Conservation (phyloP, 441 rosid species). For the Gossypium davidsonii region DNA sequence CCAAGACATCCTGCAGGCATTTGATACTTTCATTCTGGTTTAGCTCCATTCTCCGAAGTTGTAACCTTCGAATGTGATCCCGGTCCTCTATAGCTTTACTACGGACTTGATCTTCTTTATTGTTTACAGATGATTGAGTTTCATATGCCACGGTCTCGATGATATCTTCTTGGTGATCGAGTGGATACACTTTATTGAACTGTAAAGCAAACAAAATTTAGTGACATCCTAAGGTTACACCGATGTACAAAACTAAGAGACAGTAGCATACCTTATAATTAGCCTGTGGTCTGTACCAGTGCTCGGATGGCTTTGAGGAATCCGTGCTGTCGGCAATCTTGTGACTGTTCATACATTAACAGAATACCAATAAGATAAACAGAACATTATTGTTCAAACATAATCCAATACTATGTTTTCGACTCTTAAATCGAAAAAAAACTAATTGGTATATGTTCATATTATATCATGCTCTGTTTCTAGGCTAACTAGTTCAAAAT, state of each 20-base stretch:
- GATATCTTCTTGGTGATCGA: constrained; percentile 30
- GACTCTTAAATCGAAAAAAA: not conserved
- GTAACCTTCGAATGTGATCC: constrained; percentile 15
- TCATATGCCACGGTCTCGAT: constrained; percentile 10
- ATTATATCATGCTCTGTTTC: not conserved
- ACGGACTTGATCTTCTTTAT: constrained; percentile 22
- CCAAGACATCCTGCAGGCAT: constrained; percentile 42
- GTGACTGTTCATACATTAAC: constrained; percentile 29
- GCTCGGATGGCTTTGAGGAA: constrained; percentile 29
- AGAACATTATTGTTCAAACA: not conserved
- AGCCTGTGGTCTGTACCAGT: constrained; percentile 17
- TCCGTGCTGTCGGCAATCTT: constrained; percentile 19
- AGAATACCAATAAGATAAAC: constrained; percentile 7
- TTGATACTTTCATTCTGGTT: constrained; percentile 31
- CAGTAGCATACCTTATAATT: constrained; percentile 34
- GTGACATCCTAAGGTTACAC: not conserved
- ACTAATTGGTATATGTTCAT: not conserved
- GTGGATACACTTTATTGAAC: constrained; percentile 44
- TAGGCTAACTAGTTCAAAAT: not conserved
- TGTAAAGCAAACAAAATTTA: constrained; percentile 20
- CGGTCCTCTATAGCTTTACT: constrained; percentile 9
- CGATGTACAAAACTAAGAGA: not conserved
- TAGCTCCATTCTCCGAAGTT: constrained; percentile 1
- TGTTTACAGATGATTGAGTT: constrained; percentile 9
- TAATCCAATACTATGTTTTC: not conserved